A percentile compares a stretch with the other conserved stretches of the same genome.
Evolutionary conservation across 164 flowering plant species (phyloP).

Genomic region (Pachysandra terminalis): DNA sequence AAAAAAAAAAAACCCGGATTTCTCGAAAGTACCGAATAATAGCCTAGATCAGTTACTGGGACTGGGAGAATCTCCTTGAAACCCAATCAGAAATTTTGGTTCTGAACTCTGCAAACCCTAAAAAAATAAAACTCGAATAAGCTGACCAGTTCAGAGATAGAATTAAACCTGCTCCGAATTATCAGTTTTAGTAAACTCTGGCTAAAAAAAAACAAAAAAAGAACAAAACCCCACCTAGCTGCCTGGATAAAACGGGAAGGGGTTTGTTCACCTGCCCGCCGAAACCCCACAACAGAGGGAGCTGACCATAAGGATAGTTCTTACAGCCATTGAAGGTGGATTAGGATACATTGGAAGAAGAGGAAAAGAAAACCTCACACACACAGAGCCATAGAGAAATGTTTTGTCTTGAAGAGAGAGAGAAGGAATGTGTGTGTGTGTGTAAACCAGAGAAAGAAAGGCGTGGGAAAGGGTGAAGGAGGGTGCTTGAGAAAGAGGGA

Average conservation of each 20-base stretch:
- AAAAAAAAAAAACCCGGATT: constrained; percentile 1
- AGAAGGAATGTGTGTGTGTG: not conserved
- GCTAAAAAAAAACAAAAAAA: constrained; percentile 28
- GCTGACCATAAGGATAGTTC: constrained; percentile 12
- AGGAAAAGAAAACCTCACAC: not conserved
- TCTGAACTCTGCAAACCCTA: constrained; percentile 20
- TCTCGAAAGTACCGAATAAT: constrained; percentile 2
- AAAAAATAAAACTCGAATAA: constrained; percentile 14
- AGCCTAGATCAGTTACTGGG: constrained; percentile 10
- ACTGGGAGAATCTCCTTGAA: not conserved
- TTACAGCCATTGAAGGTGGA: constrained; percentile 7
- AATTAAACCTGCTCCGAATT: constrained; percentile 21
- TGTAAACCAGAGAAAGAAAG: not conserved
- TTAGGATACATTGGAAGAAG: too few relatives aligned
- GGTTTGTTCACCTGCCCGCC: constrained; percentile 15
- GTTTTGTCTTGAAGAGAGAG: not conserved
- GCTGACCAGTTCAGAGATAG: constrained; percentile 33
- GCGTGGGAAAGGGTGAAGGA: not conserved
- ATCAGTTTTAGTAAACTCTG: constrained; percentile 21
- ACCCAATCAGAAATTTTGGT: constrained; percentile 18
- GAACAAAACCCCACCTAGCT: constrained; percentile 12
- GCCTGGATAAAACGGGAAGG: constrained; percentile 44
- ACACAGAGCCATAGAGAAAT: too few relatives aligned
- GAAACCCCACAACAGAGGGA: not conserved
- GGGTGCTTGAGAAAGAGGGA: not conserved